phyloP scores from a whole-genome alignment of 805 yeast species.

The Schizosaccharomyces osmophilus region DNA sequence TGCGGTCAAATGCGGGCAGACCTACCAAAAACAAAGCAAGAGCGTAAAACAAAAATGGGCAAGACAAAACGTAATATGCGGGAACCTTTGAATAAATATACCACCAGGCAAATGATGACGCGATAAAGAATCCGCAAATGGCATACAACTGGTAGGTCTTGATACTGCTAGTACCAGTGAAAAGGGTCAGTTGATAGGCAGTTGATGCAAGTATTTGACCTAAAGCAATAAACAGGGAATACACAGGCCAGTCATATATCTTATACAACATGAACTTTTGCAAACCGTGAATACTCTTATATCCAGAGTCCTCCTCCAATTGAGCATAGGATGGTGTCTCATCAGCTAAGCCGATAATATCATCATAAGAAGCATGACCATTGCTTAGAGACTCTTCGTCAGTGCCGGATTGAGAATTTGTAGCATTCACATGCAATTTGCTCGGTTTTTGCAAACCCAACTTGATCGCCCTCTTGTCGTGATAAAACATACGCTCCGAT shows the following conservation, averaged over 20 bases:
- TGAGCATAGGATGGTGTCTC: not conserved
- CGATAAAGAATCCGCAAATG: not conserved
- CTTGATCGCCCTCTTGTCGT: not conserved
- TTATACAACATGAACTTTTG: not conserved
- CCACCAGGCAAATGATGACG: not conserved
- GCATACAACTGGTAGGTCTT: not conserved
- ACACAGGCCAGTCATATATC: constrained; percentile 2
- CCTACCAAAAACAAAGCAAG: constrained; percentile 2
- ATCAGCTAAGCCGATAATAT: not conserved
- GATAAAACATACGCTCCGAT: not conserved
- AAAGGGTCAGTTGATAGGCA: not conserved
- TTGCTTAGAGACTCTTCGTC: not conserved
- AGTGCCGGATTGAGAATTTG: not conserved
- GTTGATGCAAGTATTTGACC: constrained; percentile 3
- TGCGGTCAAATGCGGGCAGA: not conserved
- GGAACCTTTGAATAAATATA: not conserved
- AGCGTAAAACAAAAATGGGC: constrained; percentile 1
- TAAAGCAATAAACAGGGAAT: not conserved
- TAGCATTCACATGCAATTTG: not conserved
- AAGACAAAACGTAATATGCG: not conserved
- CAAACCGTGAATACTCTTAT: not conserved
- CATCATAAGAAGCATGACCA: not conserved
- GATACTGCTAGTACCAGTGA: not conserved
- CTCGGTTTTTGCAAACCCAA: not conserved
- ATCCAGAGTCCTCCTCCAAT: not conserved